A percentile compares a stretch with the other conserved stretches of the same genome.
Conservation (phyloP, 345 rosid species). For the Geranium brycei region DNA sequence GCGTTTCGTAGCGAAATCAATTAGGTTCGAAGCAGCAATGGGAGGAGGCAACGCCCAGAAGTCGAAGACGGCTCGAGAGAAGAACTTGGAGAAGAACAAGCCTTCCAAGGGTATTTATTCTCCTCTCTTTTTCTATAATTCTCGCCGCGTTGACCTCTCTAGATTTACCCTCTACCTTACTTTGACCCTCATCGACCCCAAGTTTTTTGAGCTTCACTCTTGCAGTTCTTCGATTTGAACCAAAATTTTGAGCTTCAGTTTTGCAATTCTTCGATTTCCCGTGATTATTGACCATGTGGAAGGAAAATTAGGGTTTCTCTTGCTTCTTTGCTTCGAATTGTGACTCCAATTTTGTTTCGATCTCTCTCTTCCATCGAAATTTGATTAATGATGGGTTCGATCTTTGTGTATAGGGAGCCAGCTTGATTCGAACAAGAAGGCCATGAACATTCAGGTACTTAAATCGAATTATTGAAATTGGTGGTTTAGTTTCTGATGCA, state of each 20-base stretch:
- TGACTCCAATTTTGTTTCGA: no score
- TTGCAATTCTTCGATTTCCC: neutral
- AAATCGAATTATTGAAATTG: neutral
- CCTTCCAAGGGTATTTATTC: slow-evolving; percentile 20
- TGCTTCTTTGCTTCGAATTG: neutral
- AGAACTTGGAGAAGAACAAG: slow-evolving; percentile 34
- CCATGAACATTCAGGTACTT: slow-evolving; percentile 46
- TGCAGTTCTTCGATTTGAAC: no score
- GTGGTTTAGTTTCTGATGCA: neutral
- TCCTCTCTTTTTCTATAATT: neutral
- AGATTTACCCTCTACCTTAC: neutral
- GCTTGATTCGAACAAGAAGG: slow-evolving; percentile 47
- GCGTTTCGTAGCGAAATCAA: no score
- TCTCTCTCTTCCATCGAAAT: no score
- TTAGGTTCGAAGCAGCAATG: slow-evolving; percentile 10
- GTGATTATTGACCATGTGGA: neutral
- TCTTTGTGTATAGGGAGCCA: slow-evolving; percentile 32
- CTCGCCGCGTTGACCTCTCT: neutral
- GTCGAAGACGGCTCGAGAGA: slow-evolving; percentile 43
- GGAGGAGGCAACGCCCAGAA: slow-evolving; percentile 49
- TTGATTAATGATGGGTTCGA: no score
- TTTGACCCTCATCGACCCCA: neutral
- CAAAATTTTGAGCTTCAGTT: neutral
- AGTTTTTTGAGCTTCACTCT: no score
- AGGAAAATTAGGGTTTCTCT: neutral